A percentile compares a stretch with the other conserved stretches of the same genome.
Evolutionary conservation across 441 rosid species (phyloP).

Genomic region (Croton setiger): DNA sequence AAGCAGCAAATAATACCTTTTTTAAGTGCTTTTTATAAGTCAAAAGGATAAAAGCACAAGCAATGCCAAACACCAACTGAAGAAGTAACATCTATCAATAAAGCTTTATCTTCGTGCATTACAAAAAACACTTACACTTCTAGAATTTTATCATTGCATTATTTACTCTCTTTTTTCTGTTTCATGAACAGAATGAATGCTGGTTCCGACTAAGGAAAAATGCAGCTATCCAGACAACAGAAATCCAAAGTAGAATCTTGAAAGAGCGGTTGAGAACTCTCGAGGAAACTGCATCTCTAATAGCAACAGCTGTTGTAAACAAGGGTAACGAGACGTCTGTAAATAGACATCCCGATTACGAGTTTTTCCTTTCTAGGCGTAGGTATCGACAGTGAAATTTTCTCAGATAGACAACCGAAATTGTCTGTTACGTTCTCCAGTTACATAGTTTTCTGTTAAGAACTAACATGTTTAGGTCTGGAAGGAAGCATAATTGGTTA

Average conservation of each 20-base stretch:
- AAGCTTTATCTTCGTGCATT: too few species aligned
- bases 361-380: conserved; percentile 47
- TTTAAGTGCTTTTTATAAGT: too few species aligned
- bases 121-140: background rate
- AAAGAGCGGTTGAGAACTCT: conserved; percentile 47
- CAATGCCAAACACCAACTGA: too few species aligned
- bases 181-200: conserved; percentile 43
- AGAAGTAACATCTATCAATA: too few species aligned
- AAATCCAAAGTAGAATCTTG: conserved; percentile 31
- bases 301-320: conserved; percentile 47
- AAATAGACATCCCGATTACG: conserved; percentile 51
- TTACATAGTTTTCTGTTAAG: background rate
- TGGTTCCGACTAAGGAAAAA: conserved; percentile 45
- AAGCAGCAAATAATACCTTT: too few species aligned
- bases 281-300: conserved; percentile 42
- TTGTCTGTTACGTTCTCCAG: background rate
- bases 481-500: background rate
- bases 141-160: background rate
- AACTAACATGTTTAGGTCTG: background rate
- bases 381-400: conserved; percentile 4
- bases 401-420: too few species aligned
- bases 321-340: conserved; percentile 32
- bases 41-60: too few species aligned
- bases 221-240: conserved; percentile 18
- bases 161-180: background rate